Base-by-base conservation (phyloP, 257 asterid genomes). In the Gentiana straminea region DNA sequence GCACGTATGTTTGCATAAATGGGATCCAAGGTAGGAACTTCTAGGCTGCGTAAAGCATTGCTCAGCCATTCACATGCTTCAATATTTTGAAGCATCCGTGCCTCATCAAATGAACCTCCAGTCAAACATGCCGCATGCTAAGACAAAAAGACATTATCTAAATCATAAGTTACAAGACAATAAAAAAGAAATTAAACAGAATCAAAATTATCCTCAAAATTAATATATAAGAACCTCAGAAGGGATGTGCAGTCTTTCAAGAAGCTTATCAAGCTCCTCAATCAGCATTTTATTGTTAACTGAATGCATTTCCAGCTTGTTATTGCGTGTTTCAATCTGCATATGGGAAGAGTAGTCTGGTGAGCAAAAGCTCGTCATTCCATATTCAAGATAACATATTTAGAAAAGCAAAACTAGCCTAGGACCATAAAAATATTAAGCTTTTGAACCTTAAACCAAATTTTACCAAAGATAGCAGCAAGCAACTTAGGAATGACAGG, bases 261-360 rank as follows among this genome's bases (percentile, higher is more conserved):
- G 84, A 76, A 88, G 97, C 77, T 75, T 85, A 60, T 92, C 97
- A 44, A 92, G 95, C 75, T 88, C 95, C 80, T 85, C 99, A 66
- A 88, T 76, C 64, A 92, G 75, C 45, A 82, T 62, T 77, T 81
- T 85, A 79, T 92, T 92, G 80, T 92, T 92, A 60, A 81, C 81
- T 33, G 99, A 85, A 72, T 88, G 97, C 97, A 85, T 78, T 80
- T 92, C 99, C 75, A 92, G 86, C 80, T 86, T 92, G 81, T 92
- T 92, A 73, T 92, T 92, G 43, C 95, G 86, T 15, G 70, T 74
- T 77, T 92, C 99, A 66, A 92, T 92, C 99, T 92, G 95, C 79
- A 66, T 36, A 65, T 52, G 54, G 48, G 54, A 68, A 64, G 60
- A 69, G 54, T 47, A 71, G 9, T 12, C 8, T 15, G 54, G 13